phyloP scores from a whole-genome alignment of 2,329 filamentous ascomycete genomes.

The Niveomyces coronatus region DNA sequence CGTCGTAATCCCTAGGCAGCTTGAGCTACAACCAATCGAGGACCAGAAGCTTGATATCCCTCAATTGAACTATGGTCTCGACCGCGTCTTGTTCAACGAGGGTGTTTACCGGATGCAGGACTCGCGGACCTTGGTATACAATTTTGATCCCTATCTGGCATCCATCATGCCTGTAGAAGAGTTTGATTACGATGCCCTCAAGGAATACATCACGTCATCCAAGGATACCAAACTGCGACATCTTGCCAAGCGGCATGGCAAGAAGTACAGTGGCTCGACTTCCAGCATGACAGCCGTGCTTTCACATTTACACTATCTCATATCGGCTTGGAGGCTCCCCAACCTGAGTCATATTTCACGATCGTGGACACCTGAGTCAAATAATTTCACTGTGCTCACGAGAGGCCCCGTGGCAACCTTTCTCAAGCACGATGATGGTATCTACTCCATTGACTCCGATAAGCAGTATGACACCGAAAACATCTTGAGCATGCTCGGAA shows the following conservation, averaged over 20 bases:
- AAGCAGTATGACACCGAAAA: constrained; percentile 82
- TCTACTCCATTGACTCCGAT: constrained; percentile 92
- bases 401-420: constrained; percentile 72
- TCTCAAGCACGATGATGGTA: constrained; percentile 69
- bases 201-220: constrained; percentile 84
- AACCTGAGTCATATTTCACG: constrained; percentile 58
- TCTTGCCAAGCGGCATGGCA: constrained; percentile 54
- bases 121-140: constrained; percentile 76
- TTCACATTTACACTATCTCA: constrained; percentile 83
- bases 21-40: constrained; percentile 23
- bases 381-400: constrained; percentile 61
- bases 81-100: constrained; percentile 89
- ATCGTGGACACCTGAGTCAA: constrained; percentile 50
- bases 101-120: constrained; percentile 91
- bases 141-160: constrained; percentile 91
- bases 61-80: constrained; percentile 60
- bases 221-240: constrained; percentile 62
- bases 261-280: constrained; percentile 87
- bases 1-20: constrained; percentile 16
- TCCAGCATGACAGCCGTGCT: constrained; percentile 90
- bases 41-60: constrained; percentile 37
- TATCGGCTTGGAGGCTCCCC: constrained; percentile 73
- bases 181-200: constrained; percentile 83
- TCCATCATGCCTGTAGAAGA: constrained; percentile 87
- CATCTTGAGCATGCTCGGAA: constrained; percentile 82